Evolutionary conservation across 2,329 filamentous ascomycete species (phyloP), one percentile per base, ranked within the genome.

Genomic region (Eutypa lata): DNA sequence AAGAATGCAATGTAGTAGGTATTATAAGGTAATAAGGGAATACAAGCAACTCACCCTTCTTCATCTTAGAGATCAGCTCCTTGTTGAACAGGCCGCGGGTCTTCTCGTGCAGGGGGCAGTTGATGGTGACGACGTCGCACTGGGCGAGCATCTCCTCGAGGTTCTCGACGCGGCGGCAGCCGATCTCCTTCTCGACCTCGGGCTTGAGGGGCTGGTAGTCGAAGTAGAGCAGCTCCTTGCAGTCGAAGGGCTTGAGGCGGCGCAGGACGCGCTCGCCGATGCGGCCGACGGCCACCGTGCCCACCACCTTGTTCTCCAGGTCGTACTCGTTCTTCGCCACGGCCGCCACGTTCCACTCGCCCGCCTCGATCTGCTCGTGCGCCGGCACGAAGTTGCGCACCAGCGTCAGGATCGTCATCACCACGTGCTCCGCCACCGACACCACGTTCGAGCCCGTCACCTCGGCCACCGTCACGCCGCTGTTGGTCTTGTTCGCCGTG

Each of bases 251-350:
- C 86, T 95, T 96, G 68, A 99, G 88, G 62, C 94, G 87, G 74
- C 93, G 89, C 65, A 99, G 86, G 54, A 99, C 94, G 77, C 94
- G 92, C 86, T 97, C 92, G 68, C 94, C 94, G 67, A 99, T 99
- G 72, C 94, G 91, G 73, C 94, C 94, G 58, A 97, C 92, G 68
- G 90, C 94, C 54, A 99, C 94, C 70, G 94, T 99, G 68, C 94
- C 94, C 65, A 99, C 94, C 47, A 95, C 90, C 86, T 99, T 99
- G 81, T 82, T 81, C 84, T 97, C 94, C 53, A 99, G 87, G 70
- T 99, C 94, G 73, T 87, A 99, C 81, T 97, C 93, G 78, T 96
- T 92, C 88, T 97, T 97, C 71, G 94, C 94, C 24, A 92, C 93
- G 51, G 83, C 92, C 56, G 94, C 94, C 49, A 99, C 94, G 71